phyloP scores from a whole-genome alignment of 306 rosid genomes.

The Prunus kanzakura region DNA sequence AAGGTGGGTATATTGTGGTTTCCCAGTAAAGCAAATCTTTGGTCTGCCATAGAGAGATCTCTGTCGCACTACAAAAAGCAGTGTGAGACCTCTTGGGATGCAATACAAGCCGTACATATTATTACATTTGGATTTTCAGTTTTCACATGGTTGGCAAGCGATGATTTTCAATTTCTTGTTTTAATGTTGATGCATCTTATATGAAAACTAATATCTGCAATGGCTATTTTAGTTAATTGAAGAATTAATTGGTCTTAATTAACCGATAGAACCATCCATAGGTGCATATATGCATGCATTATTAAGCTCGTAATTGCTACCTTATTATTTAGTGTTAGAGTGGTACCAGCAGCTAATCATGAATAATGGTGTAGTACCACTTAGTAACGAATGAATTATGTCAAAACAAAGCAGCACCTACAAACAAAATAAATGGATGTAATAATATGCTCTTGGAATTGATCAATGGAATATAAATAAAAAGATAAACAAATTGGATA shows the following conservation, averaged over 20 bases:
- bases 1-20: constrained; percentile 10
- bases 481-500: neutral
- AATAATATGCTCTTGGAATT: neutral
- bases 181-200: neutral
- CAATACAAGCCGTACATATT: too few species aligned
- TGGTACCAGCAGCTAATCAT: neutral
- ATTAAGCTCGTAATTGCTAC: neutral
- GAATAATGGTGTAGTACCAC: neutral
- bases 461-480: neutral
- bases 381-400: neutral
- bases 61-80: neutral
- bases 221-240: neutral
- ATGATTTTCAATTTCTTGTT: neutral
- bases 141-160: too few species aligned
- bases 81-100: too few species aligned
- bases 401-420: neutral
- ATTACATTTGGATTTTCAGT: too few species aligned
- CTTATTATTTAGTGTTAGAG: neutral
- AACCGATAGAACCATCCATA: neutral
- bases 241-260: neutral
- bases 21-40: constrained; percentile 42
- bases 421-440: too few species aligned
- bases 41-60: constrained; percentile 48
- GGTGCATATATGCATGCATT: neutral
- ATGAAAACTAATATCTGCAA: neutral